Percentiles rank a stretch among this genome's conserved stretches.
Conservation (phyloP, 2,329 filamentous ascomycete species). For the Rugonectria rugulosa region DNA sequence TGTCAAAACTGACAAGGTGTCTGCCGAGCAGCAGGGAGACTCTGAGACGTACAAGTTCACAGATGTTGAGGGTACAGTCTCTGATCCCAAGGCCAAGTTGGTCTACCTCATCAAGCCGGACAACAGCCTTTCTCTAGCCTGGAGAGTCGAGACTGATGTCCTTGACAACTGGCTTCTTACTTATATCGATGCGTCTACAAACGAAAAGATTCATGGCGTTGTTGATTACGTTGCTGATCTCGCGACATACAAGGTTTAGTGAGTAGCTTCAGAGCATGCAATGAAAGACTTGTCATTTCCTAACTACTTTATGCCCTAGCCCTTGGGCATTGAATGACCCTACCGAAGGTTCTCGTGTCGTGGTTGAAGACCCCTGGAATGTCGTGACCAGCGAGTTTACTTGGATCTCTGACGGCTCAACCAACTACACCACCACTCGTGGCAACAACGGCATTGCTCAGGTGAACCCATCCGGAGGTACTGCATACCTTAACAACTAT, state of each 20-base stretch:
- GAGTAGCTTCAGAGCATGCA: too few relatives aligned
- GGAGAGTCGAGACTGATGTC: conserved; percentile 67
- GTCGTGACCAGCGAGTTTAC: conserved; percentile 56
- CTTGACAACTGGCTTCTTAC: conserved; percentile 65
- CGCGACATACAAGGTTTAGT: conserved; percentile 62
- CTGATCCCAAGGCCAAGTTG: conserved; percentile 62
- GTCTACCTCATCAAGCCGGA: conserved; percentile 61
- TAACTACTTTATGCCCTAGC: conserved; percentile 6
- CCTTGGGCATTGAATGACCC: conserved; percentile 65
- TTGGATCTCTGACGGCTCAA: conserved; percentile 59
- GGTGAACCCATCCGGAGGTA: conserved; percentile 51
- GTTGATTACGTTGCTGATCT: conserved; percentile 63
- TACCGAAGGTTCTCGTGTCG: conserved; percentile 52
- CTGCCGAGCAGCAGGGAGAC: conserved; percentile 37
- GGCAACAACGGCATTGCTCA: conserved; percentile 69
- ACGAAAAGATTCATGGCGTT: conserved; percentile 58
- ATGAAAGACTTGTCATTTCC: too few relatives aligned
- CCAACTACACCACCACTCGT: conserved; percentile 59
- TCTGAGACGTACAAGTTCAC: conserved; percentile 50
- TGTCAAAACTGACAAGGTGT: conserved; percentile 37
- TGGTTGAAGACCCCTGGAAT: conserved; percentile 59
- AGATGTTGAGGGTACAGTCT: conserved; percentile 56
- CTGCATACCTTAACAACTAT: conserved; percentile 46
- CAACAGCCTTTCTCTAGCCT: conserved; percentile 57
- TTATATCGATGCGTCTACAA: conserved; percentile 61